phyloP scores from a whole-genome alignment of 1,284 basidiomycete genomes.

The Peniophora sp. region DNA sequence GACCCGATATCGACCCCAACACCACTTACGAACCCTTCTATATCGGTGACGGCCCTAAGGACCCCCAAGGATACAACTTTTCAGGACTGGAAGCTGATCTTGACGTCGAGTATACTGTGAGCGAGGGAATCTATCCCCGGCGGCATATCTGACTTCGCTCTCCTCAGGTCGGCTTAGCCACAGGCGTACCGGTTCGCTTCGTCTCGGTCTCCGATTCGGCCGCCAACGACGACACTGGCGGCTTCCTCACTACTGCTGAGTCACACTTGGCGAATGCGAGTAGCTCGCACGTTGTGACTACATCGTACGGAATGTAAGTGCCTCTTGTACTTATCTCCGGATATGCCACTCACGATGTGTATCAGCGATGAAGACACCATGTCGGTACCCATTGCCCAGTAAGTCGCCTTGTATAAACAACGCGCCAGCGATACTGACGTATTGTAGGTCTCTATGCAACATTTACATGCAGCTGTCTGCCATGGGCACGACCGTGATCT shows the following conservation, averaged over 20 bases:
- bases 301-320: too few relatives aligned
- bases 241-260: conserved; percentile 25
- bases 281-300: conserved; percentile 38
- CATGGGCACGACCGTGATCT: conserved; percentile 4
- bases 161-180: conserved; percentile 2
- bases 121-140: too few relatives aligned
- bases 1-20: too few relatives aligned
- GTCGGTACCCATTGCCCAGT: conserved; percentile 6
- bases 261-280: conserved; percentile 27
- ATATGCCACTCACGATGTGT: conserved; percentile 22
- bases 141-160: too few relatives aligned
- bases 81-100: too few relatives aligned
- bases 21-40: too few relatives aligned
- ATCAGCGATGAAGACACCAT: conserved; percentile 17
- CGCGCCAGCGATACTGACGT: neutral
- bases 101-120: too few relatives aligned
- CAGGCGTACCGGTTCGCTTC: conserved; percentile 4
- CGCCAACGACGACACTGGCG: conserved; percentile 12
- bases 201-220: neutral
- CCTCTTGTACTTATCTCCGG: too few relatives aligned
- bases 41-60: too few relatives aligned
- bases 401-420: neutral
- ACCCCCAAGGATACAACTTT: too few relatives aligned
- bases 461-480: conserved; percentile 5
- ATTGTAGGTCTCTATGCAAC: conserved; percentile 2